Evolutionary conservation across 495 filamentous ascomycete species (phyloP), one percentile per base, ranked within the genome.

Genomic region (Tuber indicum): DNA sequence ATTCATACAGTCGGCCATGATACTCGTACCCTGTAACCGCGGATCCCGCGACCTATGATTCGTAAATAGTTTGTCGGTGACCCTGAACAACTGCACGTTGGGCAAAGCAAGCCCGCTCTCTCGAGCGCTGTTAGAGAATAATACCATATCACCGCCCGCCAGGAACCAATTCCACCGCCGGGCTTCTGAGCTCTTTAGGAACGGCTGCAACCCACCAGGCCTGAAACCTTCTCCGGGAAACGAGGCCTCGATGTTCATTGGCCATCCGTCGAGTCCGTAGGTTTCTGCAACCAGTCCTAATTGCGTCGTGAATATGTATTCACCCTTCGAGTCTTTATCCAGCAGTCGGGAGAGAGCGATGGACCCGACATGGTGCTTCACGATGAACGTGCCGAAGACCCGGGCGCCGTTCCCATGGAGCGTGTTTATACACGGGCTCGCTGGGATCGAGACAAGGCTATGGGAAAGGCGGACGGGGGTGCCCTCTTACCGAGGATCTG

Each of bases 121-220:
- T 87, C 86, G 32, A 81, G 46, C 7, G 80, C 74, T 12, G 84
- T 86, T 36, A 87, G 74, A 8, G 86, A 83, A 77, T 86, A 86
- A 76, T 86, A 87, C 81, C 79, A 87, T 70, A 86, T 82, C 9
- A 86, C 81, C 62, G 78, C 23, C 79, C 79, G 2, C 79, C 78
- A 16, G 77, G 69, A 17, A 83, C 85, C 36, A 84, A 58, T 3
- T 76, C 73, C 9, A 46, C 70, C 49, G 77, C n/a, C 32, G 85
- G 75, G 32, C 83, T 77, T 42, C 73, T 74, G 17, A 86, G 70
- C 45, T 86, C 86, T 19, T 78, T 46, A 82, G 45, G 39, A 85
- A 81, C 10, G n/a, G 52, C 66, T 77, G 52, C 2, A 81, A 23
- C 32, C 72, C 58, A 70, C 79, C 72, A 75, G 78, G 81, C 12